Percentiles rank a stretch among this genome's conserved stretches.
phyloP scores from a whole-genome alignment of 805 yeast genomes.

The Teunomyces stri region DNA sequence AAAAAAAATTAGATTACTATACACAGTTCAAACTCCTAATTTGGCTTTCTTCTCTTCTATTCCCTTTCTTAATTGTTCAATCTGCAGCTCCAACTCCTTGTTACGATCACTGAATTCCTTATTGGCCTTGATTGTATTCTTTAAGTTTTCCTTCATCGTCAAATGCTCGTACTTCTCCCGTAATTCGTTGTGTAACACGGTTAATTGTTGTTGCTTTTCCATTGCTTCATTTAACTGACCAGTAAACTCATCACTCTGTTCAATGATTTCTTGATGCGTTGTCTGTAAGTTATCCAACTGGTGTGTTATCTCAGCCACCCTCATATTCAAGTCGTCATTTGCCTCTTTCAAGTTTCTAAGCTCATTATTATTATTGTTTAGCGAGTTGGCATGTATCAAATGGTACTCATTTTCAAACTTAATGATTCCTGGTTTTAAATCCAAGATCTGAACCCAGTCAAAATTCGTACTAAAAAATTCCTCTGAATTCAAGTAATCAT shows the following conservation, averaged over 20 bases:
- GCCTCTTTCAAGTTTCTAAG: constrained; percentile 36
- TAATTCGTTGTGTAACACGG: constrained; percentile 7
- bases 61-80: constrained; percentile 20
- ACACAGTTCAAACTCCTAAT: constrained; percentile 14
- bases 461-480: constrained; percentile 14
- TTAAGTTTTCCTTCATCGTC: constrained; percentile 20
- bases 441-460: constrained; percentile 10
- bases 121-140: constrained; percentile 30
- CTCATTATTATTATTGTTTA: constrained; percentile 38
- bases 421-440: constrained; percentile 23
- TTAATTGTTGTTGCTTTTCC: constrained; percentile 8
- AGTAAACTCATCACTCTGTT: constrained; percentile 29
- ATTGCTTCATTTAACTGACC: constrained; percentile 9
- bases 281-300: constrained; percentile 29
- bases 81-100: constrained; percentile 29
- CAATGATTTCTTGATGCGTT: constrained; percentile 36
- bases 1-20: neutral
- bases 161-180: constrained; percentile 12
- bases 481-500: constrained; percentile 15
- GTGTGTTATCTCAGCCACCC: constrained; percentile 24
- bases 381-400: constrained; percentile 36
- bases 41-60: constrained; percentile 28
- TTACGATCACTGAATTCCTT: constrained; percentile 31
- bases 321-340: constrained; percentile 30
- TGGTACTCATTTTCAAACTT: constrained; percentile 40